A percentile compares a stretch with the other conserved stretches of the same genome.
These are phyloP conservation scores for Penicillium bialowiezense DNA, from an alignment of 495 filamentous ascomycete species.

Conservation along the genomic window DNA sequence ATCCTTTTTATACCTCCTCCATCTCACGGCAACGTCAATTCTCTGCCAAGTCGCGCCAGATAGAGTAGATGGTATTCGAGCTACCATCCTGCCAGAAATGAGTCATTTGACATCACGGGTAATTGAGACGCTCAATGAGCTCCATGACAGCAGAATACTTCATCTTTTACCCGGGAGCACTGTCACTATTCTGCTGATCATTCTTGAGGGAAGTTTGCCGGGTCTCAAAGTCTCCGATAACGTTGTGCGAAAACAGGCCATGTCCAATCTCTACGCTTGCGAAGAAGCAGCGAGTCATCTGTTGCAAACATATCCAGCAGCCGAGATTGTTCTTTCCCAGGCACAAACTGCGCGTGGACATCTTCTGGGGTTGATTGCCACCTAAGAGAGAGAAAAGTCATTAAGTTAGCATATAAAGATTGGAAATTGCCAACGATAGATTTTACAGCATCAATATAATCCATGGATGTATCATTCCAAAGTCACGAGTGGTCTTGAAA, in stretches of 20 bases:
- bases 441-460: no score
- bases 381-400: neutral
- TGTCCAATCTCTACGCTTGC: slow-evolving; percentile 6
- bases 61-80: neutral
- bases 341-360: slow-evolving; percentile 6
- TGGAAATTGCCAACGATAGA: neutral
- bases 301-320: slow-evolving; percentile 7
- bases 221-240: slow-evolving; percentile 5
- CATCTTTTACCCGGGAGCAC: slow-evolving; percentile 1
- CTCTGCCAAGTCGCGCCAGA: slow-evolving; percentile 1
- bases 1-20: slow-evolving; percentile 5
- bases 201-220: slow-evolving; percentile 2
- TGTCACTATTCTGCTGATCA: slow-evolving; percentile 2
- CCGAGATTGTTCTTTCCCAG: slow-evolving; percentile 7
- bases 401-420: neutral
- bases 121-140: slow-evolving; percentile 4
- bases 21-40: slow-evolving; percentile 4
- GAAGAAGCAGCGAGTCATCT: slow-evolving; percentile 5
- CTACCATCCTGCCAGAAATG: neutral
- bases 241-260: slow-evolving; percentile 4
- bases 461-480: no score
- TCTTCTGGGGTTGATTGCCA: neutral
- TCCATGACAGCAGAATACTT: slow-evolving; percentile 7
- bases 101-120: neutral
- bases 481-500: no score